Percentiles rank a stretch among this genome's conserved stretches.
Evolutionary conservation across 1,284 basidiomycete genomes (phyloP).

Genomic region (Irpex sp.): DNA sequence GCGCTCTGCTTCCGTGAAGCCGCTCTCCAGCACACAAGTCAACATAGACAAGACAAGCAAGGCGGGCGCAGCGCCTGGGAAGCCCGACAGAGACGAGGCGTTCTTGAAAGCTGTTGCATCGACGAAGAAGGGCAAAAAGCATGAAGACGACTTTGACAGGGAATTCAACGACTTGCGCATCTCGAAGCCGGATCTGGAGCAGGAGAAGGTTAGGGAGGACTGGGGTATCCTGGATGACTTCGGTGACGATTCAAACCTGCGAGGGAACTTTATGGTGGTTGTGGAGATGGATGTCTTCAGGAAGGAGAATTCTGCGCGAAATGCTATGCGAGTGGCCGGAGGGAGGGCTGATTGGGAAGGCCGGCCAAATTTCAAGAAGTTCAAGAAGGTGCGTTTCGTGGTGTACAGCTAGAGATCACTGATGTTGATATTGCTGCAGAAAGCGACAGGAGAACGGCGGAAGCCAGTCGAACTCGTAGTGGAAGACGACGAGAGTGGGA

Average conservation of each 20-base stretch:
- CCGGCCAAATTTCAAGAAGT: slow-evolving; percentile 80
- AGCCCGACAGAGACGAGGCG: slow-evolving; percentile 59
- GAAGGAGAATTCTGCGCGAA: slow-evolving; percentile 19
- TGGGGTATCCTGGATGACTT: slow-evolving; percentile 72
- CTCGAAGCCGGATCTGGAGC: slow-evolving; percentile 53
- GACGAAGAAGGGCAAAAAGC: slow-evolving; percentile 62
- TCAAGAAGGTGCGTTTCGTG: slow-evolving; percentile 60
- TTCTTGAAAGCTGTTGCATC: slow-evolving; percentile 74
- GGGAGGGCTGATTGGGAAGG: slow-evolving; percentile 46
- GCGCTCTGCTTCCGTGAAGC: background rate
- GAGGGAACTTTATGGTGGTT: slow-evolving; percentile 85
- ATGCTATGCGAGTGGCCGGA: slow-evolving; percentile 15
- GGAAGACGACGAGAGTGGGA: slow-evolving; percentile 49
- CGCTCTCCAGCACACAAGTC: slow-evolving; percentile 3
- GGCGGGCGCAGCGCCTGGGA: slow-evolving; percentile 37
- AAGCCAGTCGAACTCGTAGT: slow-evolving; percentile 46
- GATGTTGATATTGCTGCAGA: slow-evolving; percentile 20
- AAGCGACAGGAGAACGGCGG: slow-evolving; percentile 25
- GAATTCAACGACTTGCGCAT: slow-evolving; percentile 83
- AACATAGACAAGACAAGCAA: slow-evolving; percentile 4
- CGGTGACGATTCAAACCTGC: slow-evolving; percentile 55
- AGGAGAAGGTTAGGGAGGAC: slow-evolving; percentile 37
- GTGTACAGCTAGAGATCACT: background rate
- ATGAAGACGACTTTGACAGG: slow-evolving; percentile 72
- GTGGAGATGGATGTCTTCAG: slow-evolving; percentile 61